These are phyloP conservation scores for Podospora pseudoanserina DNA, from an alignment of 495 filamentous ascomycete species.

Conservation along the genomic window DNA sequence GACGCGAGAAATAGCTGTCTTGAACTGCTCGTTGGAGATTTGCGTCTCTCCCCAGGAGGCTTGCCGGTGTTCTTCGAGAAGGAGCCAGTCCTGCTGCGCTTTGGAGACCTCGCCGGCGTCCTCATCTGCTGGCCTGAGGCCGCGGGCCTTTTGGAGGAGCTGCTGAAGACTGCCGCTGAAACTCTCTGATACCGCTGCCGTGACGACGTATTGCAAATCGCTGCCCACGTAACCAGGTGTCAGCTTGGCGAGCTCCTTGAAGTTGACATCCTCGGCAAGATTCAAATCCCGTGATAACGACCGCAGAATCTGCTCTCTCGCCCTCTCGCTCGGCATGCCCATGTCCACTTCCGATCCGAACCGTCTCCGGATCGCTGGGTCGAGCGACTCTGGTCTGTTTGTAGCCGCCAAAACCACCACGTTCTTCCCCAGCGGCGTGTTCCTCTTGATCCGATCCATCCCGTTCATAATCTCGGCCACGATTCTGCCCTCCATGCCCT, in stretches of 20 bases:
- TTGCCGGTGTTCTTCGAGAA: conserved; percentile 31
- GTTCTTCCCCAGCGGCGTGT: conserved; percentile 77
- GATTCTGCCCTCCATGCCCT: conserved; percentile 96
- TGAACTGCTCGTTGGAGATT: conserved; percentile 58
- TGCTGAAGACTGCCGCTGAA: conserved; percentile 26
- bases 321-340: conserved; percentile 83
- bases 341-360: conserved; percentile 95
- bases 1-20: conserved; percentile 74
- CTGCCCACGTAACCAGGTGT: conserved; percentile 95
- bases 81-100: conserved; percentile 38
- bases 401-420: conserved; percentile 93
- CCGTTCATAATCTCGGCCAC: conserved; percentile 90
- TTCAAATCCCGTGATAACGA: conserved; percentile 69
- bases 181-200: conserved; percentile 29
- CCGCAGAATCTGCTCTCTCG: conserved; percentile 77
- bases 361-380: conserved; percentile 78
- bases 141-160: conserved; percentile 22
- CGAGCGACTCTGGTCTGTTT: conserved; percentile 85
- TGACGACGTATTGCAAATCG: conserved; percentile 81
- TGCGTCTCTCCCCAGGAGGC: conserved; percentile 26
- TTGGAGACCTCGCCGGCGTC: conserved; percentile 53
- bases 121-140: conserved; percentile 41
- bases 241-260: conserved; percentile 73
- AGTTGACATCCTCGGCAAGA: conserved; percentile 70
- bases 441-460: conserved; percentile 78